Conservation (phyloP, 2,329 filamentous ascomycete genomes). For the Venturia aucupariae region DNA sequence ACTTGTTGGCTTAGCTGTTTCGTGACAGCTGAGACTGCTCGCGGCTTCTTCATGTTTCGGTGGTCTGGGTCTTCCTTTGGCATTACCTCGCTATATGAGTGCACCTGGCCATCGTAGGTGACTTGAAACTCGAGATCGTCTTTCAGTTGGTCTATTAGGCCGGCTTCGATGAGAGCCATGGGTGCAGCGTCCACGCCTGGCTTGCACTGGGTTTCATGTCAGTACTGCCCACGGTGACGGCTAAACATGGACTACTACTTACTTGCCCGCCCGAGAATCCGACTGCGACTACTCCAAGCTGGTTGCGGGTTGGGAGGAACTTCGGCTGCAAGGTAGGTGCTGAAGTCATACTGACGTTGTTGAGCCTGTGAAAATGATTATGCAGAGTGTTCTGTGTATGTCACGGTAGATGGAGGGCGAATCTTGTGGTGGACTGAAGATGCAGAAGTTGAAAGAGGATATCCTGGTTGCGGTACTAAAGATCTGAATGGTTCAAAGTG, state of each 20-base stretch:
- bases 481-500: not conserved
- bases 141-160: conserved; percentile 73
- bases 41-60: conserved; percentile 91
- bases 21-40: conserved; percentile 77
- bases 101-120: conserved; percentile 71
- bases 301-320: conserved; percentile 69
- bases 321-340: conserved; percentile 54
- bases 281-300: conserved; percentile 87
- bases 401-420: too few relatives aligned
- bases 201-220: conserved; percentile 56
- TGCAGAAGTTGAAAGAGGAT: not conserved
- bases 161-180: conserved; percentile 76
- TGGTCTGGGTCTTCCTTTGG: conserved; percentile 66
- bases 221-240: conserved; percentile 10
- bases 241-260: conserved; percentile 27
- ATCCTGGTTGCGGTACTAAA: too few relatives aligned
- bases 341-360: conserved; percentile 36
- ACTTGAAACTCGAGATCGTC: conserved; percentile 84
- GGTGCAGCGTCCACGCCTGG: conserved; percentile 86
- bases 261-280: conserved; percentile 96
- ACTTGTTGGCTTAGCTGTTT: conserved; percentile 71
- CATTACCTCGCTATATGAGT: conserved; percentile 69
- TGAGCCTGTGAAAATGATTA: not conserved
- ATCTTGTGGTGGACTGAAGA: not conserved
- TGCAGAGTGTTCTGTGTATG: not conserved